Evolutionary conservation across 768 basidiomycete species (phyloP).

Genomic region (Candolleomyces efflorescens): DNA sequence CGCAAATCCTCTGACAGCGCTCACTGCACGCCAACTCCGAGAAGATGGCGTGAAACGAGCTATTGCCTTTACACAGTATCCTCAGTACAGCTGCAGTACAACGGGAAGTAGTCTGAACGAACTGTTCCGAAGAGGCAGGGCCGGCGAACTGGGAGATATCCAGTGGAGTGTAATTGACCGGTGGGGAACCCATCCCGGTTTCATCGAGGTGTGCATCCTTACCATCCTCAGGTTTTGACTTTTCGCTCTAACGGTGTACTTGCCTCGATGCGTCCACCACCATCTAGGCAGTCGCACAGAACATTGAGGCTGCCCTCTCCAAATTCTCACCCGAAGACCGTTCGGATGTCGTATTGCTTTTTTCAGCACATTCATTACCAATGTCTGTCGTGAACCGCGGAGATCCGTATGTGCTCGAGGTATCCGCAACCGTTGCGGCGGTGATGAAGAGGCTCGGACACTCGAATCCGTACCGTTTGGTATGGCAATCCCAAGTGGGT

Average conservation of each 20-base stretch:
- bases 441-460: constrained; percentile 86
- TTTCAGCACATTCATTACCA: constrained; percentile 96
- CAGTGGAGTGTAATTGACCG: constrained; percentile 98
- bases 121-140: constrained; percentile 62
- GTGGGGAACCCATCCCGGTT: constrained; percentile 94
- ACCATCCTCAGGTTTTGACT: neutral
- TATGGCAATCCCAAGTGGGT: constrained; percentile 98
- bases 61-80: constrained; percentile 96
- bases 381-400: constrained; percentile 99
- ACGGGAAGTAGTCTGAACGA: constrained; percentile 98
- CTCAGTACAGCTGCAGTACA: constrained; percentile 97
- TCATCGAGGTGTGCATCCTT: constrained; percentile 74
- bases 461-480: constrained; percentile 84
- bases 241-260: constrained; percentile 2
- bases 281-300: constrained; percentile 81
- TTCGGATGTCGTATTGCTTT: constrained; percentile 76
- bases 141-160: constrained; percentile 60
- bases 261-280: constrained; percentile 7
- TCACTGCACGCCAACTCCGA: constrained; percentile 78
- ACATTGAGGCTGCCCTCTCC: constrained; percentile 75
- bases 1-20: constrained; percentile 82
- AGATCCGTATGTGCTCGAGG: constrained; percentile 95
- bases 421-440: constrained; percentile 88
- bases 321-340: constrained; percentile 74
- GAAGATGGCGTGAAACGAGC: constrained; percentile 89